These are phyloP conservation scores for Funneliformis caledonium DNA, from an alignment of 371 early-diverging fungal species.

Conservation along the genomic window DNA sequence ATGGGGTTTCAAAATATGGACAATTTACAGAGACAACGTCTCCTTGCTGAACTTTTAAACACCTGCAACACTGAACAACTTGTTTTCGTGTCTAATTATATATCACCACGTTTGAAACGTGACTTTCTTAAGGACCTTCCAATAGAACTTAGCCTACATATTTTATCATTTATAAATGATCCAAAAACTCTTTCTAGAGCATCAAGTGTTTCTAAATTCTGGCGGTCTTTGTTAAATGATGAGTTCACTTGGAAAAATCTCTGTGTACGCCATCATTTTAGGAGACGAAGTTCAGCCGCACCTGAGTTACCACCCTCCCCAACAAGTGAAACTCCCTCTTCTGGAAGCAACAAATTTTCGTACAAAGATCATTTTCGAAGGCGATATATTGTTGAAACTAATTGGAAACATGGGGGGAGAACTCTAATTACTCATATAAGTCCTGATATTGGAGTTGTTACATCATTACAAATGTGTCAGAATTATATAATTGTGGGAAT, in stretches of 20 bases:
- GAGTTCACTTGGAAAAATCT: slow-evolving; percentile 92
- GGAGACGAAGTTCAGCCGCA: slow-evolving; percentile 10
- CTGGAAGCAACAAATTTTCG: slow-evolving; percentile 47
- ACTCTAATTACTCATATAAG: slow-evolving; percentile 76
- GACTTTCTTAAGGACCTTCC: slow-evolving; percentile 81
- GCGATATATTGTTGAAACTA: slow-evolving; percentile 72
- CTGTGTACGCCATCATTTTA: slow-evolving; percentile 64
- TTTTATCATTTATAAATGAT: slow-evolving; percentile 85
- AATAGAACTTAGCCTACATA: slow-evolving; percentile 76
- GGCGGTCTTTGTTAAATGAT: slow-evolving; percentile 86
- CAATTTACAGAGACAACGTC: slow-evolving; percentile 36
- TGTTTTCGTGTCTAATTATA: slow-evolving; percentile 58
- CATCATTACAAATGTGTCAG: slow-evolving; percentile 85
- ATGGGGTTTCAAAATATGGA: slow-evolving; percentile 46
- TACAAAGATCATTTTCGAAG: slow-evolving; percentile 80
- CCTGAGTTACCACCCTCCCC: slow-evolving; percentile 20
- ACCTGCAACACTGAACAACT: slow-evolving; percentile 63
- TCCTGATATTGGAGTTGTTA: slow-evolving; percentile 78
- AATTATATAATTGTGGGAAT: slow-evolving; percentile 87
- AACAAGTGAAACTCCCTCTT: slow-evolving; percentile 3
- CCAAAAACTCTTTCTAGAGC: slow-evolving; percentile 89
- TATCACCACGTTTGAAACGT: slow-evolving; percentile 72
- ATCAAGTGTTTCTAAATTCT: slow-evolving; percentile 81
- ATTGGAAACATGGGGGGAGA: slow-evolving; percentile 78
- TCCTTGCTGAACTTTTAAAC: slow-evolving; percentile 56